Conservation (phyloP, 163 green algal genomes). For the Chloroidium sp. region DNA sequence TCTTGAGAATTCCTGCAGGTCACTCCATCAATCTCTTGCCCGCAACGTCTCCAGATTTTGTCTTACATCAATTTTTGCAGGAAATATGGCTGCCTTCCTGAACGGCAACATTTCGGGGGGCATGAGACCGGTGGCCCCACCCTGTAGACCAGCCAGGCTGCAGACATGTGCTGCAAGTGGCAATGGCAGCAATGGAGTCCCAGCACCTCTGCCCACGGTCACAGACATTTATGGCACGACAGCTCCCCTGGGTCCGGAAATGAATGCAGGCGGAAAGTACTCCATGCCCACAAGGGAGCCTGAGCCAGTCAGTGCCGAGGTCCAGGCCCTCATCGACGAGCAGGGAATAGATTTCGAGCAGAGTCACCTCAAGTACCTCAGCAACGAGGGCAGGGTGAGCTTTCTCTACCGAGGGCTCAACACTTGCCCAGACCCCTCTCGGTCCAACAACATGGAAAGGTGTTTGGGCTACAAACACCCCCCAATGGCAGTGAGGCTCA, state of each 20-base stretch:
- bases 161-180: neutral
- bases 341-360: slow-evolving; percentile 33
- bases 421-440: neutral
- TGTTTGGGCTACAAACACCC: too few species aligned
- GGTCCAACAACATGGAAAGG: too few species aligned
- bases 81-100: too few species aligned
- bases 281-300: neutral
- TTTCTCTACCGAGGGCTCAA: neutral
- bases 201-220: neutral
- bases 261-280: neutral
- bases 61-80: too few species aligned
- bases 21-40: too few species aligned
- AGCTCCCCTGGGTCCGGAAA: neutral
- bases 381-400: slow-evolving; percentile 40
- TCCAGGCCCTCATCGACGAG: slow-evolving; percentile 26
- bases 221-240: neutral
- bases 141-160: too few species aligned
- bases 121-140: too few species aligned
- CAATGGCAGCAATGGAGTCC: neutral
- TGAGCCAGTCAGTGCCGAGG: slow-evolving; percentile 9
- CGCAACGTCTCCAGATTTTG: too few species aligned
- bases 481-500: too few species aligned
- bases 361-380: slow-evolving; percentile 51
- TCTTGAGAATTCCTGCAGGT: too few species aligned
- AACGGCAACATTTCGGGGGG: too few species aligned